Evolutionary conservation across 176 grass and related monocot species (phyloP).

Genomic region (Aegilops sharonensis): DNA sequence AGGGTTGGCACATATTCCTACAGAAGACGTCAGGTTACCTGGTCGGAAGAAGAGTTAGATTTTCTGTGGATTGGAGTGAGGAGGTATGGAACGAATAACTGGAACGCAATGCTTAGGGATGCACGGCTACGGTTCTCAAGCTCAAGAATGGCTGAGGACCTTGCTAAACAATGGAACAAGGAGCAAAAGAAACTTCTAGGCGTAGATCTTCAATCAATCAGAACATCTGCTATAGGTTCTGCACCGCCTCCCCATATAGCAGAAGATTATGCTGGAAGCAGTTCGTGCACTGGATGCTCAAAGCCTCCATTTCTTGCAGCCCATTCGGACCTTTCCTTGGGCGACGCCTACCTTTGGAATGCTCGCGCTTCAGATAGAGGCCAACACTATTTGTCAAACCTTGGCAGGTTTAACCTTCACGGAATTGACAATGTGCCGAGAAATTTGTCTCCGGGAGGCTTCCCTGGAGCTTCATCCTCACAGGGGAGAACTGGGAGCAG

Average conservation of each 20-base stretch:
- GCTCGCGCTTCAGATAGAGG: conserved; percentile 18
- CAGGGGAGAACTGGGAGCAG: conserved; percentile 22
- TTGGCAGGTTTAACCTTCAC: conserved; percentile 27
- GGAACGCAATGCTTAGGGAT: conserved; percentile 77
- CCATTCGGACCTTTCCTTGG: conserved; percentile 59
- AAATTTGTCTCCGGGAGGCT: conserved; percentile 39
- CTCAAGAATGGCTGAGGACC: conserved; percentile 63
- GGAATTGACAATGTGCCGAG: conserved; percentile 2
- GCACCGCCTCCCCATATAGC: background rate
- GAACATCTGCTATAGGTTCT: conserved; percentile 20
- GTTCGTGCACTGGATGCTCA: conserved; percentile 42
- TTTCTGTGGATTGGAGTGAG: conserved; percentile 98
- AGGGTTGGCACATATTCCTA: conserved; percentile 40
- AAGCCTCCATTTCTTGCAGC: conserved; percentile 40
- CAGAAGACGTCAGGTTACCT: conserved; percentile 43
- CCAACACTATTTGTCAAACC: conserved; percentile 30
- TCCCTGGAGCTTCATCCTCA: conserved; percentile 35
- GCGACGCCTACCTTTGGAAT: conserved; percentile 33
- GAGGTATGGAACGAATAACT: conserved; percentile 84
- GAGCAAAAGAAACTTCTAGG: conserved; percentile 84
- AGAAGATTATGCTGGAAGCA: conserved; percentile 34
- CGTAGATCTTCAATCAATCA: conserved; percentile 33
- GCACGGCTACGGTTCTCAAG: conserved; percentile 59
- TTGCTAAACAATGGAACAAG: conserved; percentile 76
- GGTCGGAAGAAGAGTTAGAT: conserved; percentile 96